phyloP scores from a whole-genome alignment of 2,329 filamentous ascomycete species.

The Phialophora macrospora region DNA sequence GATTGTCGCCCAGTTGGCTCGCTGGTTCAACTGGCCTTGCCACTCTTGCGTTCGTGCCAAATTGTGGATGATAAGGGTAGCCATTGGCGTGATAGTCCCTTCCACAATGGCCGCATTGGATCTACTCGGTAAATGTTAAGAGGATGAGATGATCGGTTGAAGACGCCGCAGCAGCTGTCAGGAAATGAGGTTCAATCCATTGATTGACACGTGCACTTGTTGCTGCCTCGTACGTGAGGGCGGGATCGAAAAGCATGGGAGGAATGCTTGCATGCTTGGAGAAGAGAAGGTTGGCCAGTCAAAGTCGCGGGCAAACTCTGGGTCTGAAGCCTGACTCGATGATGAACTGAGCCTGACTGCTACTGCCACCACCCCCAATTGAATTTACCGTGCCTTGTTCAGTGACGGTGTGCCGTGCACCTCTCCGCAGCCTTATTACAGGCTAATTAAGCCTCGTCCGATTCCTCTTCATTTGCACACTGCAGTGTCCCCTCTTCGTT shows the following conservation, averaged over 20 bases:
- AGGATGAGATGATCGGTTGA: neutral
- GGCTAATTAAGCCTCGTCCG: slow-evolving; percentile 37
- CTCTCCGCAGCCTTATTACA: slow-evolving; percentile 35
- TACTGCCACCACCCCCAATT: slow-evolving; percentile 12
- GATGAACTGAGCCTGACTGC: slow-evolving; percentile 21
- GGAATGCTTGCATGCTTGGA: slow-evolving; percentile 11
- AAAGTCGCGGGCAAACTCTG: slow-evolving; percentile 10
- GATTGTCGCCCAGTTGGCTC: slow-evolving; percentile 26
- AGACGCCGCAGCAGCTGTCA: neutral
- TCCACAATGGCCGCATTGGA: neutral
- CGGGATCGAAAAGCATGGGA: slow-evolving; percentile 5
- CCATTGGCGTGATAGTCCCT: neutral
- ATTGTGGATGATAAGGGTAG: slow-evolving; percentile 24
- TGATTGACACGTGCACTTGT: slow-evolving; percentile 8
- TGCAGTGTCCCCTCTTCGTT: slow-evolving; percentile 22
- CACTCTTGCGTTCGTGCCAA: slow-evolving; percentile 19
- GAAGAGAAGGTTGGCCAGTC: slow-evolving; percentile 8
- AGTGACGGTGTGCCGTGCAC: slow-evolving; percentile 14
- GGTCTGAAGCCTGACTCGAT: slow-evolving; percentile 18
- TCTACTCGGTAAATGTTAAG: neutral
- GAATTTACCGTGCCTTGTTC: slow-evolving; percentile 15
- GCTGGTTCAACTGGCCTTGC: slow-evolving; percentile 23
- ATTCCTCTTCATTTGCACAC: slow-evolving; percentile 21
- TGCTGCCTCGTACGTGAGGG: neutral
- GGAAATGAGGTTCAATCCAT: neutral